Percentiles rank a stretch among this genome's conserved stretches.
Evolutionary conservation across 2,329 filamentous ascomycete genomes (phyloP).

Genomic region (Aspergillus ustus): DNA sequence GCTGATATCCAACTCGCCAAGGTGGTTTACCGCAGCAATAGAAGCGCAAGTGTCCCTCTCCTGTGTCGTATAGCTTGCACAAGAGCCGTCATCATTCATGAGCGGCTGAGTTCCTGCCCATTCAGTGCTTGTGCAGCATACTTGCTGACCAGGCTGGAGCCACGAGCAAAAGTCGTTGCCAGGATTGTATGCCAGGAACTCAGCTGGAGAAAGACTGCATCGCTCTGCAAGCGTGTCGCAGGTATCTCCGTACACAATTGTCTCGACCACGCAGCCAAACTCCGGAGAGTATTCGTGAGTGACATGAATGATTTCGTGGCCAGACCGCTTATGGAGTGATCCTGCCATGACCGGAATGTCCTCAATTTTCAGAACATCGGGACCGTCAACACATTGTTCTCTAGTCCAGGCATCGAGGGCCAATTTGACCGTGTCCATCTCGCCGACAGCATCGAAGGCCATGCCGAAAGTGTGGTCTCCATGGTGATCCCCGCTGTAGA

Average conservation of each 20-base stretch:
- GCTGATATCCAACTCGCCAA: slow-evolving; percentile 1
- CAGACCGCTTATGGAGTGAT: background rate
- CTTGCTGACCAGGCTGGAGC: slow-evolving; percentile 35
- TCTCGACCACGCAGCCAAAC: background rate
- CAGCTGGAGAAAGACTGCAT: slow-evolving; percentile 44
- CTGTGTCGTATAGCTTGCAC: slow-evolving; percentile 40
- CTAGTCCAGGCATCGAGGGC: background rate
- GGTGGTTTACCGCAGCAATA: slow-evolving; percentile 28
- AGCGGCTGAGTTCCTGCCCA: slow-evolving; percentile 34
- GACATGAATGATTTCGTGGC: background rate
- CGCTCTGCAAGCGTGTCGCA: slow-evolving; percentile 43
- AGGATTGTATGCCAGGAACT: slow-evolving; percentile 48
- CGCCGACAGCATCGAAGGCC: background rate
- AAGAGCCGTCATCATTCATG: slow-evolving; percentile 43
- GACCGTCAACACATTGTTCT: background rate
- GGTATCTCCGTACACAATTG: slow-evolving; percentile 35
- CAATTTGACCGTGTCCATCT: background rate
- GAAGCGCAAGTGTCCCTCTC: slow-evolving; percentile 39
- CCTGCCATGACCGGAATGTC: background rate
- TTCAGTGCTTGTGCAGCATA: slow-evolving; percentile 25
- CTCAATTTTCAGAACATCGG: background rate
- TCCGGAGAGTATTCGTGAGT: background rate
- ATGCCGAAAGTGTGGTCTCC: slow-evolving; percentile 10
- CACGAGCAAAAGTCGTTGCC: slow-evolving; percentile 29
- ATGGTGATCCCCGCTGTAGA: slow-evolving; percentile 1